phyloP scores from a whole-genome alignment of 148 eudicot species.

The Simmondsia chinensis region DNA sequence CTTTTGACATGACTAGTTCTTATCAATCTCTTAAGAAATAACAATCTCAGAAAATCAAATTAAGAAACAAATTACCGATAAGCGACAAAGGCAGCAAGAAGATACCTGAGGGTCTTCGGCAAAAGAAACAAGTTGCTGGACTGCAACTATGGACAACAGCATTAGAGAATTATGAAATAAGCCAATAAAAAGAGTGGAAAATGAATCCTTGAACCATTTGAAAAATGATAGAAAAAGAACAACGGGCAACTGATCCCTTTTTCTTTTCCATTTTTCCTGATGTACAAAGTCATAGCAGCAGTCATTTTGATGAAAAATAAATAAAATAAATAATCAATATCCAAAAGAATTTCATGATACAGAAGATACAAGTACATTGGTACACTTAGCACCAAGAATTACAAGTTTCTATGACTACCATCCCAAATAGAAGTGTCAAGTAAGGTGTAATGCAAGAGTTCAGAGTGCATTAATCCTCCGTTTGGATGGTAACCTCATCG shows the following conservation, averaged over 20 bases:
- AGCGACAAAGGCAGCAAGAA: too few species aligned
- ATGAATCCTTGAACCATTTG: too few species aligned
- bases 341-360: slow-evolving; percentile 50
- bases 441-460: slow-evolving; percentile 20
- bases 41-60: too few species aligned
- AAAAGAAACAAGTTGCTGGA: too few species aligned
- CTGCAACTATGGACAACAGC: too few species aligned
- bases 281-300: slow-evolving; percentile 19
- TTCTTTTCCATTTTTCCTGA: slow-evolving; percentile 12
- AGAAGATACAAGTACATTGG: slow-evolving; percentile 51
- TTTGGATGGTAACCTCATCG: slow-evolving; percentile 6
- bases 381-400: slow-evolving; percentile 31
- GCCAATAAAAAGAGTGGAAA: too few species aligned
- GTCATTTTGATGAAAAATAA: slow-evolving; percentile 41
- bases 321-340: slow-evolving; percentile 59
- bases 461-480: slow-evolving; percentile 7
- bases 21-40: too few species aligned
- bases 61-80: too few species aligned
- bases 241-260: slow-evolving; percentile 5
- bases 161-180: too few species aligned
- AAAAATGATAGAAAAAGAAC: too few species aligned
- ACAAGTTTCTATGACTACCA: slow-evolving; percentile 26
- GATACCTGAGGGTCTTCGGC: too few species aligned
- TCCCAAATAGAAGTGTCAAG: slow-evolving; percentile 14
- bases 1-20: too few species aligned